A percentile compares a stretch with the other conserved stretches of the same genome.
Conservation (phyloP, 2,329 filamentous ascomycete genomes). For the Purpureocillium takamizusanense region DNA sequence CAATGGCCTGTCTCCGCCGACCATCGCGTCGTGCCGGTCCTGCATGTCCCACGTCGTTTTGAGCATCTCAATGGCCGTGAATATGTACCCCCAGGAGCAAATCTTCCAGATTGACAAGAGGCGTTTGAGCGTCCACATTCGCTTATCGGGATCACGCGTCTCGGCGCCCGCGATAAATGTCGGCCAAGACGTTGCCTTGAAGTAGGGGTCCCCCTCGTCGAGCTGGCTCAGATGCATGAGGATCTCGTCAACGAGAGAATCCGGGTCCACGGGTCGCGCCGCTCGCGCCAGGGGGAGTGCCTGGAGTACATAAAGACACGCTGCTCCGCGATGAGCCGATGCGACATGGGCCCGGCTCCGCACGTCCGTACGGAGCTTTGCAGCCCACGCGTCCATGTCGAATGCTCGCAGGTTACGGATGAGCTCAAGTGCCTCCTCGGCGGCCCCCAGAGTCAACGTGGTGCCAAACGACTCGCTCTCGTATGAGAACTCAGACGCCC, state of each 20-base stretch:
- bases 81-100: slow-evolving; percentile 42
- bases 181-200: slow-evolving; percentile 53
- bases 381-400: slow-evolving; percentile 33
- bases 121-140: slow-evolving; percentile 42
- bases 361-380: slow-evolving; percentile 28
- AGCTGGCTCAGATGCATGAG: slow-evolving; percentile 41
- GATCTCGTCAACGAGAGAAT: slow-evolving; percentile 39
- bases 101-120: slow-evolving; percentile 33
- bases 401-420: slow-evolving; percentile 32
- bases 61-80: slow-evolving; percentile 39
- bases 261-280: slow-evolving; percentile 27
- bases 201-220: slow-evolving; percentile 38
- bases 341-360: slow-evolving; percentile 34
- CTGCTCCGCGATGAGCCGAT: slow-evolving; percentile 36
- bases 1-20: not conserved
- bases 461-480: slow-evolving; percentile 18
- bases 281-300: slow-evolving; percentile 28
- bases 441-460: slow-evolving; percentile 19
- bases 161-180: slow-evolving; percentile 50
- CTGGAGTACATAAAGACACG: slow-evolving; percentile 37
- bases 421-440: slow-evolving; percentile 27
- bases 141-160: slow-evolving; percentile 33
- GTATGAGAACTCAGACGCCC: slow-evolving; percentile 33
- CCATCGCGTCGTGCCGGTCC: slow-evolving; percentile 18
- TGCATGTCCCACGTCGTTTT: slow-evolving; percentile 36